Percentiles rank a stretch among this genome's conserved stretches.
Evolutionary conservation across 169 alveolate genomes (phyloP).

Genomic region (Babesia caballi): DNA sequence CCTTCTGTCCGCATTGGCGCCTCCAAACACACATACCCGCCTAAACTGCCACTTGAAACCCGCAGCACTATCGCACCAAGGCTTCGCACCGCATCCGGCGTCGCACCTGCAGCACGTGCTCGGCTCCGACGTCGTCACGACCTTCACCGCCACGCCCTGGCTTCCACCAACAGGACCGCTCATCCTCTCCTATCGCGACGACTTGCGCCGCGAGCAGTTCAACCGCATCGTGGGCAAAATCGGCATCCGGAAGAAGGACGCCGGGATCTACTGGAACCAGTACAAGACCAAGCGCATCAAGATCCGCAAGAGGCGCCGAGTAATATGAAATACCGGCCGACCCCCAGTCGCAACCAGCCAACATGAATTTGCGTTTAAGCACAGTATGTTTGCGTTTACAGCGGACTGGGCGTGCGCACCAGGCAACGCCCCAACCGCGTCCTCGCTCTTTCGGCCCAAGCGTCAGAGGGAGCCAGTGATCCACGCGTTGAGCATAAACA

Average conservation of each 20-base stretch:
- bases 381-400: no score
- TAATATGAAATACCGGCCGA: slow-evolving; percentile 31
- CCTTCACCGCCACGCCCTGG: no score
- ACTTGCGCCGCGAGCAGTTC: slow-evolving; percentile 70
- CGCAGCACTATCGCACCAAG: no score
- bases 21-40: neutral
- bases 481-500: slow-evolving; percentile 45
- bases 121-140: no score
- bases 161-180: neutral
- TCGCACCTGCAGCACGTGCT: no score
- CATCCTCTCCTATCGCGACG: slow-evolving; percentile 33
- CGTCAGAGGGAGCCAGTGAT: slow-evolving; percentile 42
- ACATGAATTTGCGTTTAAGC: no score
- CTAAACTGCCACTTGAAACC: no score
- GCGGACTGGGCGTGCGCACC: no score
- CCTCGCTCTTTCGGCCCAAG: no score
- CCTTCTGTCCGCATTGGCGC: neutral
- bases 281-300: slow-evolving; percentile 71
- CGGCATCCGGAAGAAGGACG: slow-evolving; percentile 75
- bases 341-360: neutral
- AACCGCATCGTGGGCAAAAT: slow-evolving; percentile 71
- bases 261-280: slow-evolving; percentile 78
- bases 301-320: slow-evolving; percentile 70
- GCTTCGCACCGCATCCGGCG: no score
- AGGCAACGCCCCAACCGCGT: no score